These are phyloP conservation scores for Allomyces javanicus DNA, from an alignment of 192 early-diverging fungal genomes.

Conservation along the genomic window DNA sequence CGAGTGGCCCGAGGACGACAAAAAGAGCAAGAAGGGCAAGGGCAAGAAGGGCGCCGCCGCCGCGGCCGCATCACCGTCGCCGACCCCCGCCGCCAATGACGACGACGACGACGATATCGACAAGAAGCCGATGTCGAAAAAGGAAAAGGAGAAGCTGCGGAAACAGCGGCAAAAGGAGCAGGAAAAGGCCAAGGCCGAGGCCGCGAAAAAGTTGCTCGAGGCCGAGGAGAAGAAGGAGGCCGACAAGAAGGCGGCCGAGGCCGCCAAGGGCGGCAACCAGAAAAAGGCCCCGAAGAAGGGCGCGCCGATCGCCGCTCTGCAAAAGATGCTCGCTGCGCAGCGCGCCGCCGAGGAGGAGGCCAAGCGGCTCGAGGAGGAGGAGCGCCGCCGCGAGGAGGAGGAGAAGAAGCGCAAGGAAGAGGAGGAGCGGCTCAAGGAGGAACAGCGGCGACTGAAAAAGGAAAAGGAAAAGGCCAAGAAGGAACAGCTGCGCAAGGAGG, in stretches of 20 bases:
- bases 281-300: constrained; percentile 35
- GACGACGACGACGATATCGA: constrained; percentile 14
- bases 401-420: constrained; percentile 49
- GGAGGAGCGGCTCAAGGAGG: constrained; percentile 59
- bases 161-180: constrained; percentile 51
- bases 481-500: constrained; percentile 74
- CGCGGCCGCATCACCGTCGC: constrained; percentile 10
- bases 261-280: constrained; percentile 10
- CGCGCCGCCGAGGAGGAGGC: constrained; percentile 63
- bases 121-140: constrained; percentile 57
- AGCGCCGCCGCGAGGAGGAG: constrained; percentile 39
- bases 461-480: constrained; percentile 68
- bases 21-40: constrained; percentile 28
- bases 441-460: constrained; percentile 51
- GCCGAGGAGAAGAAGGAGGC: constrained; percentile 28
- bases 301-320: constrained; percentile 29
- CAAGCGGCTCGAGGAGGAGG: constrained; percentile 40
- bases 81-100: constrained; percentile 8
- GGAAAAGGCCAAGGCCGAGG: constrained; percentile 1
- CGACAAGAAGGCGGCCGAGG: constrained; percentile 11
- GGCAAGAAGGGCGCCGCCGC: constrained; percentile 19
- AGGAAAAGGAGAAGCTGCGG: constrained; percentile 69
- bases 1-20: constrained; percentile 23
- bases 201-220: constrained; percentile 21
- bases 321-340: constrained; percentile 50